Evolutionary conservation across 2,329 filamentous ascomycete genomes (phyloP).

Genomic region (Pseudogymnoascus sp.): DNA sequence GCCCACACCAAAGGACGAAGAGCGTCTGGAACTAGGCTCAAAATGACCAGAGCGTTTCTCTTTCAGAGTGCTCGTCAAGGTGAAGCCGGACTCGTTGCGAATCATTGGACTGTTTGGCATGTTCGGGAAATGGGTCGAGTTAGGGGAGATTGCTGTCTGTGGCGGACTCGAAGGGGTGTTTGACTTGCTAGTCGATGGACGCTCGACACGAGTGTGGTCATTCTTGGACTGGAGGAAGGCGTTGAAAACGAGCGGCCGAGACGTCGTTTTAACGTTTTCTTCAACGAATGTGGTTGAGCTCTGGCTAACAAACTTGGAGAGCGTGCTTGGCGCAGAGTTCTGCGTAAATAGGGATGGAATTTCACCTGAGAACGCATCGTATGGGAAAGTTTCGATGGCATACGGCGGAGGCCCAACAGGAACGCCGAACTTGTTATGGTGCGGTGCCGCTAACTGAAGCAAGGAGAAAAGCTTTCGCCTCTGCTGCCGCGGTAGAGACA

Average conservation of each 20-base stretch:
- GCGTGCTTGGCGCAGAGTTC: constrained; percentile 59
- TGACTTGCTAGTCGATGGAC: constrained; percentile 69
- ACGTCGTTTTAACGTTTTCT: constrained; percentile 35
- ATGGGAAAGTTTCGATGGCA: constrained; percentile 85
- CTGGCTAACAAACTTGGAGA: constrained; percentile 81
- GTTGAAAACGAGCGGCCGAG: constrained; percentile 73
- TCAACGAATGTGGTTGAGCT: constrained; percentile 85
- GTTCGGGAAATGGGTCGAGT: constrained; percentile 66
- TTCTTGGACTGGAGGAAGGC: constrained; percentile 74
- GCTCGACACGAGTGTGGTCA: constrained; percentile 60
- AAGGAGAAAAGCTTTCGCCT: constrained; percentile 83
- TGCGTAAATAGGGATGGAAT: constrained; percentile 73
- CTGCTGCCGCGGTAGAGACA: constrained; percentile 76
- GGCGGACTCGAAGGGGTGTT: constrained; percentile 55
- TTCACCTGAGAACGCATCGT: constrained; percentile 84
- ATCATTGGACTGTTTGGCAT: constrained; percentile 74
- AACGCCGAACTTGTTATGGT: constrained; percentile 81
- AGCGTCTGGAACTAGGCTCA: constrained; percentile 66
- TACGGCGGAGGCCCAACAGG: constrained; percentile 85
- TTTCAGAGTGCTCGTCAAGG: constrained; percentile 74
- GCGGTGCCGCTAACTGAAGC: constrained; percentile 82
- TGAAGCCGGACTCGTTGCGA: constrained; percentile 85
- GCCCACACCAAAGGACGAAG: constrained; percentile 85
- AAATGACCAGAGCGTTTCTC: constrained; percentile 96
- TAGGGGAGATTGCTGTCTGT: constrained; percentile 57